Base-by-base conservation (phyloP, 164 flowering plant species). In the Echeveria elegans region DNA sequence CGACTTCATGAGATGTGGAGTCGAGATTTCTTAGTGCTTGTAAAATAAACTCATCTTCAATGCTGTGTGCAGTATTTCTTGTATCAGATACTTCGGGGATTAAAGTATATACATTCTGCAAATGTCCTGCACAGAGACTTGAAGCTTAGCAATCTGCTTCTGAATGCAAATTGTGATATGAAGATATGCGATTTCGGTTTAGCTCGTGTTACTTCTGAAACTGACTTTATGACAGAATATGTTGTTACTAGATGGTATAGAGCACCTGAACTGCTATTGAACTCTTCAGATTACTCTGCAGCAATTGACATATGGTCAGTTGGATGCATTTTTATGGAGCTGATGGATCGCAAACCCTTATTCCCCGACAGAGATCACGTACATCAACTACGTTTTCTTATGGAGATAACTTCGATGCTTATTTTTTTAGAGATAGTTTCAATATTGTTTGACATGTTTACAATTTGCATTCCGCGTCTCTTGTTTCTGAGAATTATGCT, bases 271-370 rank as follows among this genome's bases (percentile, higher is more conserved):
- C n/a, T n/a, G n/a, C n/a, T n/a, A n/a, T 72, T 93, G 31, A 90
- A 93, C 77, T 93, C 98, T 41, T 80, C 98, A 53, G 96, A 90
- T 71, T 93, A 93, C 64, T 90, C 96, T 47, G 85, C 95, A 63
- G 98, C 98, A 19, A 93, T 93, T 72, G 98, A 93, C 80, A 87
- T 93, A 15, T 93, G 98, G 98, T 93, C 98, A 18, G 98, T 93
- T 24, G 98, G 98, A 24, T 93, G 98, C 76, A 85, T 93, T 71
- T 93, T 88, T 75, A 93, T 93, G 97, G 98, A 93, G 67, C 74
- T 93, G 75, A 89, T 93, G 97, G 93, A 88, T 53, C 81, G 98
- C 11, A 90, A 84, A 77, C 98, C 98, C 38, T 66, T 93, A 53
- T 93, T 93, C 82, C 98, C 98, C 40, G 98, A 97, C 34, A 79